Base-by-base conservation (phyloP, 305 asterid species). In the Fraxinus baroniana region DNA sequence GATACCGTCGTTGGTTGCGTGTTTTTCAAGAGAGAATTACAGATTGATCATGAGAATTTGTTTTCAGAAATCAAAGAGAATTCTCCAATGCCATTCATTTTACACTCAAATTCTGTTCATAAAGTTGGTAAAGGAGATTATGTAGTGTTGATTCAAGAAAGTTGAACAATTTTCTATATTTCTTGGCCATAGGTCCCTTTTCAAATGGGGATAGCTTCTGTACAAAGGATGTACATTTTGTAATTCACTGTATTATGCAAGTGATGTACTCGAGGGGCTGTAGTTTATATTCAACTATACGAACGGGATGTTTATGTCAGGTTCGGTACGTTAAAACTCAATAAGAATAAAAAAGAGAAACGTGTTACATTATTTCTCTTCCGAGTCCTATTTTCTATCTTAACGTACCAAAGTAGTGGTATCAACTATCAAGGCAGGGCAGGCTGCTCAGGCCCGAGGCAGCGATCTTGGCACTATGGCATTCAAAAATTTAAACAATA, bases 1-100 rank as follows among this genome's bases (percentile, higher is more conserved):
- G 97, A 95, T 41, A 91, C 97, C 0, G 35, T 94, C 33, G 87
- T 87, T 57, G 89, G 92, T 12, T 93, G 74, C 39, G 35, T 86
- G 78, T 91, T 95, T 75, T 84, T 87, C 84, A 80, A 79, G 82
- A 89, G 84, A 30, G 80, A 64, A 8, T 0, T 4, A 78, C 76
- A 68, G 52, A 75, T 70, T 49, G 85, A 81, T 79, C 79, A 83
- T 8, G 87, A 86, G 55, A 77, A 33, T 3, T 52, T 78, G 52
- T 39, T 35, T 60, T 71, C 76, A 64, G 73, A 64, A 24, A 24
- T 64, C 18, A 44, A 46, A 28, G n/a, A 44, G 76, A 76, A 60
- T 36, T 74, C 44, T 22, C 39, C 66, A 18, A 71, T 77, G 78
- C 49, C 68, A 41, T 80, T 82, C 41, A 46, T 79, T 52, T 33